phyloP scores from a whole-genome alignment of 257 asterid species.

The Plantago elongata region DNA sequence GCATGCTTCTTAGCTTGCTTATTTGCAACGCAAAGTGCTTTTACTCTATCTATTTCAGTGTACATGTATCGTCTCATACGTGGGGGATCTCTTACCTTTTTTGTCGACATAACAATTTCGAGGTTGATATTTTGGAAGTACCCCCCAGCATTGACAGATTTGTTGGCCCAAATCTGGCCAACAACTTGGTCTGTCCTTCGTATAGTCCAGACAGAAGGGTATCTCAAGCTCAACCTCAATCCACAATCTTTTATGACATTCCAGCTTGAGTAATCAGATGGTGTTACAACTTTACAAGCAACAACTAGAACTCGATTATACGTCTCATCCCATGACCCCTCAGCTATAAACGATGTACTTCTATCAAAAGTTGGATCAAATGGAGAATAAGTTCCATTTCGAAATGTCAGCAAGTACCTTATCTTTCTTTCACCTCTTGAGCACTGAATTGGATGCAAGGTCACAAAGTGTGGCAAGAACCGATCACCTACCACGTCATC shows the following conservation, averaged over 20 bases:
- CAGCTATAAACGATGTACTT: constrained; percentile 38
- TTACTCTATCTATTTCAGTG: constrained; percentile 36
- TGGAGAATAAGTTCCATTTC: background rate
- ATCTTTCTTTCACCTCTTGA: constrained; percentile 27
- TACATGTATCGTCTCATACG: constrained; percentile 47
- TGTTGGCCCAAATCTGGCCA: constrained; percentile 56
- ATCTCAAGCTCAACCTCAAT: constrained; percentile 43
- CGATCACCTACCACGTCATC: constrained; percentile 6
- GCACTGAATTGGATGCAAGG: constrained; percentile 42
- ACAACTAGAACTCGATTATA: constrained; percentile 36
- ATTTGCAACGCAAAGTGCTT: constrained; percentile 22
- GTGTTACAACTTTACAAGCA: constrained; percentile 46
- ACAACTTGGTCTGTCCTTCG: constrained; percentile 24
- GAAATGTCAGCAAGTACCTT: constrained; percentile 31
- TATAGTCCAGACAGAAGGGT: constrained; percentile 39
- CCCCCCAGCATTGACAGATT: constrained; percentile 26
- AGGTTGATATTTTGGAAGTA: constrained; percentile 33
- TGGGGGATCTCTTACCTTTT: constrained; percentile 2
- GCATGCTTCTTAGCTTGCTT: constrained; percentile 20
- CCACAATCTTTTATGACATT: constrained; percentile 49
- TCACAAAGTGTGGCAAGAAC: constrained; percentile 28
- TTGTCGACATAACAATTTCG: constrained; percentile 7
- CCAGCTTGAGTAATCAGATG: background rate
- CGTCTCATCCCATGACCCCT: constrained; percentile 55
- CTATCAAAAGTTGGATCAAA: constrained; percentile 15